Base-by-base conservation (phyloP, 1,139 yeast species). In the Diutina siamensis region DNA sequence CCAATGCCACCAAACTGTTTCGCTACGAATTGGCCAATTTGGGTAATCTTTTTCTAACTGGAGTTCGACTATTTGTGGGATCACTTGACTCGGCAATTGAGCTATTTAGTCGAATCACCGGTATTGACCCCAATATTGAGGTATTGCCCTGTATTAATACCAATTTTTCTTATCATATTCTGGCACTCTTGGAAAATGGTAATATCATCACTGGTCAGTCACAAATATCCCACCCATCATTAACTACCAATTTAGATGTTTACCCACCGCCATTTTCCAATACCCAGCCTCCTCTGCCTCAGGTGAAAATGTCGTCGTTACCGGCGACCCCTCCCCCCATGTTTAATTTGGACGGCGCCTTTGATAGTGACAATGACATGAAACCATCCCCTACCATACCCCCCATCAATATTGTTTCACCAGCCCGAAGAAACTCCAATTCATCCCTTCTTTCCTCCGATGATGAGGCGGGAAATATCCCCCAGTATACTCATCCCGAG, bases 191-290 rank as follows among this genome's bases (percentile, higher is more conserved):
- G 38, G 67, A 68, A 35, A 76, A 86, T 60, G 95, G 94, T 1
- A 67, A 75, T 7, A 67, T 83, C 2, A 83, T 89, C 34, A 83
- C 94, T 0, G 97, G 97, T n/a, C 97, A 89, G 60, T 83, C 94
- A 3, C 95, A 88, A 56, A 89, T 89, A 8, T 87, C 96, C 0
- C 97, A 89, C 61, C 97, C 97, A 2, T 65, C 72, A 8, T 15
- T 21, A 31, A 3, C 34, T 2, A 9, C 58, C 56, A 12, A 32
- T 52, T 48, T 50, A 9, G 61, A 59, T 32, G 55, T 54, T 3
- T 64, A 65, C 48, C 69, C 72, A 3, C 71, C 71, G 2, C 69
- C 71, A 1, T 65, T 67, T 13, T 54, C 57, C 38, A 59, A 52
- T 35, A 66, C 74, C 1, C 50, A 71, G 15, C 74, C 73, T 0